A percentile compares a stretch with the other conserved stretches of the same genome.
phyloP scores from a whole-genome alignment of 2,329 filamentous ascomycete species.

The Exophiala sp. region DNA sequence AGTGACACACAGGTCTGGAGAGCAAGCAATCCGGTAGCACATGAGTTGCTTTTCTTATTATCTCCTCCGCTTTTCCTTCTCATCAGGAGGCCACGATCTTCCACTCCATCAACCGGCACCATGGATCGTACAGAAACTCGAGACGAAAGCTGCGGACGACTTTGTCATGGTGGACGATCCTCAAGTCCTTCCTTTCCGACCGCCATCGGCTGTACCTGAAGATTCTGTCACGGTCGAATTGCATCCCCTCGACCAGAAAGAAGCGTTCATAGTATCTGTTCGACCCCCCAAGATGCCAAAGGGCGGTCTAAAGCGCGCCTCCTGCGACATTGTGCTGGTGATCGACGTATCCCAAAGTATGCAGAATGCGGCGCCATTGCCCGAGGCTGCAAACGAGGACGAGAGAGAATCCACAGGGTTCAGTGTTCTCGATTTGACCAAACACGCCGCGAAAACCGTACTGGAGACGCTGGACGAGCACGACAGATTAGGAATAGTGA shows the following conservation, averaged over 20 bases:
- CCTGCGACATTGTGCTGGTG: constrained; percentile 57
- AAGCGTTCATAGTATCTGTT: constrained; percentile 27
- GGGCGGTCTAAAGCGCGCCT: constrained; percentile 33
- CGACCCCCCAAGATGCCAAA: constrained; percentile 25
- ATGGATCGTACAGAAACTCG: neutral
- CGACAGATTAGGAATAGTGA: constrained; percentile 55
- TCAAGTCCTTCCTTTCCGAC: constrained; percentile 7
- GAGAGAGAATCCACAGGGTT: constrained; percentile 46
- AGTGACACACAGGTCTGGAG: too few species aligned
- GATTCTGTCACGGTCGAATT: constrained; percentile 14
- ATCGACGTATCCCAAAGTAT: constrained; percentile 59
- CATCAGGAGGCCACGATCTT: neutral
- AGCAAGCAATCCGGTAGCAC: too few species aligned
- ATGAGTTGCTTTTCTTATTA: neutral
- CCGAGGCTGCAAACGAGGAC: constrained; percentile 31
- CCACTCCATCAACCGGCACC: neutral
- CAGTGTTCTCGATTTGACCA: constrained; percentile 54
- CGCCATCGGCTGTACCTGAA: neutral
- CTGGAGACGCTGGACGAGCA: constrained; percentile 50
- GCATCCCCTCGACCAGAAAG: constrained; percentile 18
- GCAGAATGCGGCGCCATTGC: constrained; percentile 44
- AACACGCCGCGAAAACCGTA: constrained; percentile 55
- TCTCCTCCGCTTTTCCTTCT: too few species aligned
- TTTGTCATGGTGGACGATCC: constrained; percentile 13
- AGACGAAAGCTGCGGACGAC: neutral